Base-by-base conservation (phyloP, 805 yeast genomes). In the Ogataea trehalophila region DNA sequence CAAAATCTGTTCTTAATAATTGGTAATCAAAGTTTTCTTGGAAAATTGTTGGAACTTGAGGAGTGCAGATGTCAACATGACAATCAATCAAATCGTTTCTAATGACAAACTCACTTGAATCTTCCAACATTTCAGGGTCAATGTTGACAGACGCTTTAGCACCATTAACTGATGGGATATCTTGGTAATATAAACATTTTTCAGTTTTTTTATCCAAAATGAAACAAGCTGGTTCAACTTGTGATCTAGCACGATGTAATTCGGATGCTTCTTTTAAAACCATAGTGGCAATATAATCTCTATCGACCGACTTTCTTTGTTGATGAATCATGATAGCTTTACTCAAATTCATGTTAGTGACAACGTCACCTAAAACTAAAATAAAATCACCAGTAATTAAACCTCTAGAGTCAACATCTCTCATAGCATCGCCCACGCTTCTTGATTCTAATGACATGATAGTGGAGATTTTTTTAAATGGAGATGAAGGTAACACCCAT, bases 1-100 rank as follows among this genome's bases (percentile, higher is more conserved):
- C 87, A 61, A 92, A 94, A 68, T 94, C 98, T 34, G 78, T 74
- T 65, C 99, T 78, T 52, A 92, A 72, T 44, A 79, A 72, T 66
- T 92, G 97, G 65, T 91, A 94, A 69, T 94, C 99, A 59, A 94
- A 94, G 66, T 94, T 92, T 61, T 94, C 99, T 59, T 89, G 95
- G 70, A 92, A 94, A 51, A 92, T 84, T 15, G 95, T 94, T 1
- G 97, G 97, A 11, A 94, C 97, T 55, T 84, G 89, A 2, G 95
- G 89, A 6, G 97, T 77, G 67, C 99, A 94, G 51, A 94, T 89
- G 68, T 94, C 99, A 46, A 94, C 90, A 63, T 87, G 94, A 65
- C 99, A 94, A 70, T 94, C 99, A 49, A 94, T 91, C 53, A 94
- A 77, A 66, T 94, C 98, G 65, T 94, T 94, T 62, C 97, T 80